Conservation (phyloP, 2,329 filamentous ascomycete genomes). For the Clonostachys byssicola region DNA sequence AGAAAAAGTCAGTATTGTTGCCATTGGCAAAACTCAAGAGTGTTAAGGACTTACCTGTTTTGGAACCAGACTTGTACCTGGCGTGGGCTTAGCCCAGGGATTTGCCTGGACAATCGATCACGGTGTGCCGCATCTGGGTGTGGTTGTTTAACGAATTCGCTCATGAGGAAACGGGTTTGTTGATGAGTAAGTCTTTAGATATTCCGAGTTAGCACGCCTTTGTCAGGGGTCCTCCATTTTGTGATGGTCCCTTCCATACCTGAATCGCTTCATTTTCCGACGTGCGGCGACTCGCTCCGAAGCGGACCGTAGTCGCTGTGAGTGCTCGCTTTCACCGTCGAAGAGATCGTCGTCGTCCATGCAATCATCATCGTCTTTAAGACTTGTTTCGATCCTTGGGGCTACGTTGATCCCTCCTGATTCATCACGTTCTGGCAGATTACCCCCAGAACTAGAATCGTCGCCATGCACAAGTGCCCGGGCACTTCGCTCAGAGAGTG, state of each 20-base stretch:
- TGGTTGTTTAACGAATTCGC: slow-evolving; percentile 90
- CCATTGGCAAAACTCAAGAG: neutral
- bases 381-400: too few relatives aligned
- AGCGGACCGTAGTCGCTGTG: slow-evolving; percentile 42
- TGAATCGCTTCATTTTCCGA: slow-evolving; percentile 75
- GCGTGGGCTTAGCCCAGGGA: slow-evolving; percentile 83
- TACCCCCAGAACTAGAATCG: too few relatives aligned
- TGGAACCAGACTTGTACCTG: slow-evolving; percentile 99
- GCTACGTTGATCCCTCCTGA: too few relatives aligned
- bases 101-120: slow-evolving; percentile 82
- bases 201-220: neutral
- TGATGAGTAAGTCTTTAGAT: slow-evolving; percentile 77
- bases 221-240: slow-evolving; percentile 3
- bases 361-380: slow-evolving; percentile 46
- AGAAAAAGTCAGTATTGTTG: slow-evolving; percentile 7
- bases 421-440: too few relatives aligned
- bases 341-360: slow-evolving; percentile 56
- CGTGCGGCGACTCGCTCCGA: slow-evolving; percentile 54
- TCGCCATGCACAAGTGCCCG: too few relatives aligned
- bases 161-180: slow-evolving; percentile 97
- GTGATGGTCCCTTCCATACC: slow-evolving; percentile 39
- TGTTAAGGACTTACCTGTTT: slow-evolving; percentile 65
- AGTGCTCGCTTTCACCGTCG: slow-evolving; percentile 28
- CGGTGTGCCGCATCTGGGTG: slow-evolving; percentile 90
- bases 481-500: too few relatives aligned